Conservation (phyloP, 257 asterid species). For the Fraxinus quadrangulata region DNA sequence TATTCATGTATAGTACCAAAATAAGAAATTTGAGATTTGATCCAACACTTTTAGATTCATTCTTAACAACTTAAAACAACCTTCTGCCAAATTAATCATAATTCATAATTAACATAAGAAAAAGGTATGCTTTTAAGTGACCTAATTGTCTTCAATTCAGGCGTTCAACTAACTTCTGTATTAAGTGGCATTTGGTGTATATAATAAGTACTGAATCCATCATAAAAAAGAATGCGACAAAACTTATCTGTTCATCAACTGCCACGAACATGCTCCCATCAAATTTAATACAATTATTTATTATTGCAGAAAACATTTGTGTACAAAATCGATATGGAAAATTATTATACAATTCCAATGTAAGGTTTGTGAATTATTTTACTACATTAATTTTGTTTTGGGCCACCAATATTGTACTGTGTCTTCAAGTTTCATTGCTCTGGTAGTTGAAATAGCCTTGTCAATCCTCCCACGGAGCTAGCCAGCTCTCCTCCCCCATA, state of each 20-base stretch:
- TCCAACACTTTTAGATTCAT: not conserved
- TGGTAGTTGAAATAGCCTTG: constrained; percentile 42
- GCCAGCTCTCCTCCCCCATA: constrained; percentile 20
- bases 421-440: constrained; percentile 22
- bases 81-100: constrained; percentile 21
- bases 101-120: not conserved
- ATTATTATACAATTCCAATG: not conserved
- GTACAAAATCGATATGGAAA: not conserved
- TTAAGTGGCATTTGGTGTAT: constrained; percentile 39
- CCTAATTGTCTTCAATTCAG: constrained; percentile 33
- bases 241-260: constrained; percentile 42
- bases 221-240: constrained; percentile 20
- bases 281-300: constrained; percentile 7
- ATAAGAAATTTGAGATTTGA: not conserved
- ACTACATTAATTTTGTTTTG: constrained; percentile 16
- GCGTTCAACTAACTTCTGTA: constrained; percentile 33
- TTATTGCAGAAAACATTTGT: not conserved
- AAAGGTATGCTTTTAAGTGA: constrained; percentile 21
- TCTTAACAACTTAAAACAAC: constrained; percentile 18
- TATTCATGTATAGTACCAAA: not conserved
- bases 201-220: constrained; percentile 27
- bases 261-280: constrained; percentile 45
- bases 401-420: constrained; percentile 21
- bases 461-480: constrained; percentile 36
- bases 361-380: not conserved